phyloP scores from a whole-genome alignment of 345 rosid genomes.

The Citrus reticulata region DNA sequence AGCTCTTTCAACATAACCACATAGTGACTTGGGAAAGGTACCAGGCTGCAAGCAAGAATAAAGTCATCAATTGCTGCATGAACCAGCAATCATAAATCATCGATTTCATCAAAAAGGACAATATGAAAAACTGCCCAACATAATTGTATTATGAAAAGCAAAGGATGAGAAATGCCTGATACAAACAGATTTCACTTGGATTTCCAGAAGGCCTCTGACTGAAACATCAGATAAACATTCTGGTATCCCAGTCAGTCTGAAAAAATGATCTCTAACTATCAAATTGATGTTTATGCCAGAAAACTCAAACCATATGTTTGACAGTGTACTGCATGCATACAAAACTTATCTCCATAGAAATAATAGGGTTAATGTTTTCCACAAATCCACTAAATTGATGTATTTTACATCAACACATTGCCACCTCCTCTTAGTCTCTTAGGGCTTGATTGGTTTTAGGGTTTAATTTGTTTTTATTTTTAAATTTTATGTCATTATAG shows the following conservation, averaged over 20 bases:
- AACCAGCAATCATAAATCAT: neutral
- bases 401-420: no score
- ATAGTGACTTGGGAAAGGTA: constrained; percentile 67
- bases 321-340: neutral
- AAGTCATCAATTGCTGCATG: constrained; percentile 3
- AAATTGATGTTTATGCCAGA: neutral
- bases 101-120: neutral
- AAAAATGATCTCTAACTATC: neutral
- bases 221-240: neutral
- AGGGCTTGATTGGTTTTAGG: no score
- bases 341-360: neutral
- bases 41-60: constrained; percentile 55
- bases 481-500: no score
- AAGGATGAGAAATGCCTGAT: neutral
- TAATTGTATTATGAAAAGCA: neutral
- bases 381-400: no score
- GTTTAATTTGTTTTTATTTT: no score
- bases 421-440: no score
- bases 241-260: neutral
- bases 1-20: constrained; percentile 89
- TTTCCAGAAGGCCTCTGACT: neutral
- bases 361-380: no score
- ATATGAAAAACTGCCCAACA: neutral
- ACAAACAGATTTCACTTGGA: neutral
- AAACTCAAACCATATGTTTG: neutral